Percentiles rank a stretch among this genome's conserved stretches.
Evolutionary conservation across 192 early-diverging fungal species (phyloP).

Genomic region (Mortierella claussenii): DNA sequence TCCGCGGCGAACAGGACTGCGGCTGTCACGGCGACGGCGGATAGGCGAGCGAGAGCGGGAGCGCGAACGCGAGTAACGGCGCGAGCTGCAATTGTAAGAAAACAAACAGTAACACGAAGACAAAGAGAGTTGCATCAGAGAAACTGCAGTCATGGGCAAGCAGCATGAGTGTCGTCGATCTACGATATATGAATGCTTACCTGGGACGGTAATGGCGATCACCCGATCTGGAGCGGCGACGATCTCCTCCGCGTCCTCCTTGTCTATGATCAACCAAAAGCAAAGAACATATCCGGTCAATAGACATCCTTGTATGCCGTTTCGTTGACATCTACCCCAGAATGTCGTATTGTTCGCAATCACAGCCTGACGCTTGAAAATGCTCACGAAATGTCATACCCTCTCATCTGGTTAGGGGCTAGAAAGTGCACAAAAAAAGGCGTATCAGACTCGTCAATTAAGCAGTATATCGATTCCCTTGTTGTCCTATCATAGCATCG

Average conservation of each 20-base stretch:
- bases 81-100: neutral
- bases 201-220: constrained; percentile 50
- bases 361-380: neutral
- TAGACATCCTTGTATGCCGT: no score
- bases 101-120: neutral
- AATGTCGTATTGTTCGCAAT: no score
- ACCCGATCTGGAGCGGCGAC: constrained; percentile 43
- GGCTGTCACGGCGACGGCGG: constrained; percentile 29
- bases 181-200: constrained; percentile 1
- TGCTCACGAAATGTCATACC: constrained; percentile 6
- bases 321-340: no score
- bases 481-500: no score
- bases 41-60: constrained; percentile 27
- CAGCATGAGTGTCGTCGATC: no score
- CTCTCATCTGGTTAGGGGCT: constrained; percentile 53
- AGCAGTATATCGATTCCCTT: no score
- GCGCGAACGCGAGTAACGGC: constrained; percentile 39
- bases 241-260: constrained; percentile 24
- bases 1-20: constrained; percentile 28
- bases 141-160: no score
- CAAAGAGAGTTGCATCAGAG: neutral
- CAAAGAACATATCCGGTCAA: no score
- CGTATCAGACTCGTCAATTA: neutral
- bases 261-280: neutral
- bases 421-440: neutral